Percentiles rank a stretch among this genome's conserved stretches.
Evolutionary conservation across 1,284 basidiomycete species (phyloP).

Genomic region (Exsudoporus floridanus): DNA sequence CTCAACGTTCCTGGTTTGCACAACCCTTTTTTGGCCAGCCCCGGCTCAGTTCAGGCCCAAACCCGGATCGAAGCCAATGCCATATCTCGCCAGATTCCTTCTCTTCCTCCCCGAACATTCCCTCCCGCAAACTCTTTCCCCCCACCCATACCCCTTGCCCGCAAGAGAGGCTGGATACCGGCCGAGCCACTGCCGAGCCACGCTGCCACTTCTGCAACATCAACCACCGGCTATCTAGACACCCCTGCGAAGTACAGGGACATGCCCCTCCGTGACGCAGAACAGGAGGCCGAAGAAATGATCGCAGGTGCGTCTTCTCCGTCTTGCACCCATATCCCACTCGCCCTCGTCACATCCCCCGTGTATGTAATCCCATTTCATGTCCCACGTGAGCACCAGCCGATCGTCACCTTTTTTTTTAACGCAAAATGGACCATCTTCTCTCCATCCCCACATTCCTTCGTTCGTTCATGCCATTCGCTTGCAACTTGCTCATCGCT

Average conservation of each 20-base stretch:
- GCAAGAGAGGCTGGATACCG: constrained; percentile 72
- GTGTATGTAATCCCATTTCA: constrained; percentile 29
- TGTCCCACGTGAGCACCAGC: constrained; percentile 24
- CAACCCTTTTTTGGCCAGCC: constrained; percentile 56
- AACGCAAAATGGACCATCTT: constrained; percentile 12
- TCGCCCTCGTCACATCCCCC: constrained; percentile 5
- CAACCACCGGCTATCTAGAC: constrained; percentile 61
- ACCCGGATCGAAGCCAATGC: constrained; percentile 27
- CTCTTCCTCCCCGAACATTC: constrained; percentile 32
- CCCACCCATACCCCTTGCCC: constrained; percentile 40
- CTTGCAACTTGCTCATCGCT: constrained; percentile 33
- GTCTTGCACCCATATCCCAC: background rate
- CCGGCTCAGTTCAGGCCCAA: constrained; percentile 11
- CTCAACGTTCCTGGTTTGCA: constrained; percentile 58
- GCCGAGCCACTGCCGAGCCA: constrained; percentile 53
- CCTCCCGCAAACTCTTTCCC: constrained; percentile 24
- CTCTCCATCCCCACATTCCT: constrained; percentile 20
- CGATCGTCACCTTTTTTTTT: constrained; percentile 6
- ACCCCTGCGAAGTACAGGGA: constrained; percentile 62
- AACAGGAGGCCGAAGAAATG: constrained; percentile 45
- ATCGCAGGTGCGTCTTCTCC: constrained; percentile 45
- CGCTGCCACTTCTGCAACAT: constrained; percentile 50
- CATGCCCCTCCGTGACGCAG: constrained; percentile 39
- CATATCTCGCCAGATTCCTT: constrained; percentile 14
- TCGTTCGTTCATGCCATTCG: constrained; percentile 32